Percentiles rank a stretch among this genome's conserved stretches.
Evolutionary conservation across 805 yeast species (phyloP).

Genomic region (Zygotorulaspora chibaensis): DNA sequence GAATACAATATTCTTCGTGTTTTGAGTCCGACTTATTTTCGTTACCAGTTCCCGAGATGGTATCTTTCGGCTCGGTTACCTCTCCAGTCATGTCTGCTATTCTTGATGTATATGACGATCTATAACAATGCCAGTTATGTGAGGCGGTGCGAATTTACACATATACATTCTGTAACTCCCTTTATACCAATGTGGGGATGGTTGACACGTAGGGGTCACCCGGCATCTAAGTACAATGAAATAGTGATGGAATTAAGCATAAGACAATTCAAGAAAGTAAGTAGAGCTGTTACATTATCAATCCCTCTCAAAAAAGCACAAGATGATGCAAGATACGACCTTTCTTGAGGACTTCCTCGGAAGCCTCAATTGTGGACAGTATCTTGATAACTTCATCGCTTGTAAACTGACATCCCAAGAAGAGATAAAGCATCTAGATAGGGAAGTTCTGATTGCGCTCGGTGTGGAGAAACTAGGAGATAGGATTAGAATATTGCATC

Average conservation of each 20-base stretch:
- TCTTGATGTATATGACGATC: no score
- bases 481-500: slow-evolving; percentile 61
- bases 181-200: no score
- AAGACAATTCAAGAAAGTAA: no score
- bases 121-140: no score
- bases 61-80: not conserved
- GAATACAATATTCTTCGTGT: slow-evolving; percentile 1
- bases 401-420: slow-evolving; percentile 22
- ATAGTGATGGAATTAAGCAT: no score
- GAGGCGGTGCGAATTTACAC: no score
- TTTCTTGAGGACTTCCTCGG: slow-evolving; percentile 23
- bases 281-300: no score
- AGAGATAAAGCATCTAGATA: slow-evolving; percentile 43
- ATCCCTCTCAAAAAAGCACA: no score
- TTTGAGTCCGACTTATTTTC: slow-evolving; percentile 1
- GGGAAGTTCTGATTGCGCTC: slow-evolving; percentile 59
- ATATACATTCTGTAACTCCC: no score
- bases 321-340: slow-evolving; percentile 6
- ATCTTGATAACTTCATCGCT: slow-evolving; percentile 20
- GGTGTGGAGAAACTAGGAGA: slow-evolving; percentile 83
- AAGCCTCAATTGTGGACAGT: slow-evolving; percentile 23
- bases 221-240: no score
- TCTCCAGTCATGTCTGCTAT: not conserved
- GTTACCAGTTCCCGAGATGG: not conserved
- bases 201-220: no score